These are phyloP conservation scores for Kodamaea fungicola DNA, from an alignment of 1,139 yeast species.

Conservation along the genomic window DNA sequence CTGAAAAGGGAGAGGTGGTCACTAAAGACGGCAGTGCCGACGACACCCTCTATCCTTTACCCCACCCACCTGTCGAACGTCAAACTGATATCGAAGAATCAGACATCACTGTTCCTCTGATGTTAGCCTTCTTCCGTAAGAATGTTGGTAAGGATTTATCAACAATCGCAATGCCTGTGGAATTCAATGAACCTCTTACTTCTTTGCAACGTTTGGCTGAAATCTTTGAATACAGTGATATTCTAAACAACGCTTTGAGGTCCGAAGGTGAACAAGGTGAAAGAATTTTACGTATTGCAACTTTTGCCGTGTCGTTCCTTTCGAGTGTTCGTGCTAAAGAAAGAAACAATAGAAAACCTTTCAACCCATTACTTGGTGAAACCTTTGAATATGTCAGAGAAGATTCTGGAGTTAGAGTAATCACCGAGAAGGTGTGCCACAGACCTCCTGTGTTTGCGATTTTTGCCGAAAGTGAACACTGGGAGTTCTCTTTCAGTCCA, in stretches of 20 bases:
- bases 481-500: slow-evolving; percentile 77
- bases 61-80: slow-evolving; percentile 48
- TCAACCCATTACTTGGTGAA: slow-evolving; percentile 87
- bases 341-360: slow-evolving; percentile 81
- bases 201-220: slow-evolving; percentile 79
- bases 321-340: slow-evolving; percentile 71
- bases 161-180: slow-evolving; percentile 89
- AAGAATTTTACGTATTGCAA: slow-evolving; percentile 65
- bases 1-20: background rate
- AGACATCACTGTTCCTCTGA: slow-evolving; percentile 72
- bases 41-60: slow-evolving; percentile 60
- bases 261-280: slow-evolving; percentile 47
- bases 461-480: slow-evolving; percentile 64
- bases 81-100: slow-evolving; percentile 61
- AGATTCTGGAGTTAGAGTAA: slow-evolving; percentile 62
- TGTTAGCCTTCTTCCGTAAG: slow-evolving; percentile 75
- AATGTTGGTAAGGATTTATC: slow-evolving; percentile 90
- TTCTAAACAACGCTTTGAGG: slow-evolving; percentile 60
- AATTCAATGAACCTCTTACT: slow-evolving; percentile 87
- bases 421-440: slow-evolving; percentile 79
- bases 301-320: slow-evolving; percentile 76
- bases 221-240: slow-evolving; percentile 66
- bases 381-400: slow-evolving; percentile 82
- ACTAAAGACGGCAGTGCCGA: slow-evolving; percentile 16
- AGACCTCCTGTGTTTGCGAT: slow-evolving; percentile 81